Base-by-base conservation (phyloP, 83 land plant genomes). In the Picea abies region DNA sequence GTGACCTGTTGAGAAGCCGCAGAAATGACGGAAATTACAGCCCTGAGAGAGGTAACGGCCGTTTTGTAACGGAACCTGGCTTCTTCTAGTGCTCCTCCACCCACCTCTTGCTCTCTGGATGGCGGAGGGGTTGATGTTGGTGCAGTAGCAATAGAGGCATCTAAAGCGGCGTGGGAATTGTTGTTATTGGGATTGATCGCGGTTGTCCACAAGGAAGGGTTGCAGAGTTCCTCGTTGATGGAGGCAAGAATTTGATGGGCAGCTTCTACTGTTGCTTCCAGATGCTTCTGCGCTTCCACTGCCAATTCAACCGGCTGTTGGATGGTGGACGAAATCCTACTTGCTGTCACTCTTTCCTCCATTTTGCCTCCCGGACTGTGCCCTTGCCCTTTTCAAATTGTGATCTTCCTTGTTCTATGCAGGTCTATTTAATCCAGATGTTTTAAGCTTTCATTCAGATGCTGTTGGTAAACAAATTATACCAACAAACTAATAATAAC, bases 191-290 rank as follows among this genome's bases (percentile, higher is more conserved):
- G 60, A 23, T 84, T 16, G 85, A 84, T 14, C 35, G 86, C 15
- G 72, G 84, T 82, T 67, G 89, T 80, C 99, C 97, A 96, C 41
- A 95, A 82, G 23, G 87, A 65, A 3, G 99, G 93, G 86, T 95
- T 92, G 90, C 97, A 94, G 61, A 96, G 94, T 84, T 91, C 99
- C 71, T 95, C 93, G 86, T 96, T 93, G 90, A 96, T 97, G 81
- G 99, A 91, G 58, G 90, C 84, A 19, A 96, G 91, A 56, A 95
- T 95, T 86, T 92, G 90, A 81, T 85, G 94, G 9, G 98, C 99
- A 3, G 96, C 88, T 72, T 93, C 91, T 39, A 96, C 89, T 14
- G 94, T 89, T 47, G 88, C 92, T 69, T 96, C 98, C 61, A 96
- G 81, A 70, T 90, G 92, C 85, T 83, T 85, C 89, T 91, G 91